Evolutionary conservation across 257 asterid species (phyloP), one percentile per base, ranked within the genome.

Genomic region (Agastache rugosa): DNA sequence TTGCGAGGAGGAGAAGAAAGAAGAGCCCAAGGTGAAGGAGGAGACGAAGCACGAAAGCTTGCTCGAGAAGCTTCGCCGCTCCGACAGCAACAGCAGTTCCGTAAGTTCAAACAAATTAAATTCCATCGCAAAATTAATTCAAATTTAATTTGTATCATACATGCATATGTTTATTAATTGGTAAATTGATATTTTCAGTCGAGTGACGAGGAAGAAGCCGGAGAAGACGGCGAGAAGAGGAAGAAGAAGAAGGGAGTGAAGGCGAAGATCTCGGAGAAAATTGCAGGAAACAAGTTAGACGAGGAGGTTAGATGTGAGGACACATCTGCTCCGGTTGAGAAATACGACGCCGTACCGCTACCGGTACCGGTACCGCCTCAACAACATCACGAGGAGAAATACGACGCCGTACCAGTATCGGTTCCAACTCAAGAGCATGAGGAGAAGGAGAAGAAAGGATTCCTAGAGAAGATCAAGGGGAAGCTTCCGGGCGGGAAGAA

Each of bases 391-490:
- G 34, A 29, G 11, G 51, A 15, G 19, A 47, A 47, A 15, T 47
- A 14, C 20, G 54, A 47, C 20, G 1, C 19, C 54, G 20, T 16
- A 5, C 54, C 54, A 9, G 20, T 16, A 16, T 17, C 42, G 42
- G 42, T 22, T 0, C 82, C 84, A 2, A 0, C 67, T 5, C 54
- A 63, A 1, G 85, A 79, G 17, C 72, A 80, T 0, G 92, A 82
- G 68, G 96, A 93, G 84, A 93, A 82, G 70, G 96, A 93, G 84
- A 93, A 91, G 80, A 87, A 93, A 54, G 93, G 98, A 0, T 83
- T 93, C 75, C 80, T 91, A 69, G 91, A 85, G 2, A 91, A 91
- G 85, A 90, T 90, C 83, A 89, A 89, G 89, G 96, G 80, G 56
- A 91, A 91, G 66, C 87, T 91, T 7, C 97, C 96, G 0, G 93